Evolutionary conservation across 179 eudicot genomes (phyloP).

Genomic region (Carnegiea gigantea): DNA sequence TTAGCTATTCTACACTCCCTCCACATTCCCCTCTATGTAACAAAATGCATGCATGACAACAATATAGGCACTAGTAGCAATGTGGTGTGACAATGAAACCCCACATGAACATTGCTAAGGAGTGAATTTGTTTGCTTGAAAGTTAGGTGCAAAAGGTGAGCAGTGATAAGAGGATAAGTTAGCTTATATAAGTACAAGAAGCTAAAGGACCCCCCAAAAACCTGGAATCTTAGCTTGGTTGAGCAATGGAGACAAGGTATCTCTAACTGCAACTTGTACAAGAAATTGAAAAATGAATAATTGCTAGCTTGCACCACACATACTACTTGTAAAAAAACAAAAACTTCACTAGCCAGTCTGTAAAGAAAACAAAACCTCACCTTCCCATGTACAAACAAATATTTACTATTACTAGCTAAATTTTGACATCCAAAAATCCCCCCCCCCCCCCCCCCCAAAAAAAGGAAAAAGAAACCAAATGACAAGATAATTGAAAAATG

Average conservation of each 20-base stretch:
- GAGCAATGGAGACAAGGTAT: slow-evolving; percentile 30
- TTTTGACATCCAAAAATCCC: slow-evolving; percentile 8
- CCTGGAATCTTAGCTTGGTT: slow-evolving; percentile 25
- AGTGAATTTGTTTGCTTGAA: background rate
- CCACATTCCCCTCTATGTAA: no score
- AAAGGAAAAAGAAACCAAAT: slow-evolving; percentile 9
- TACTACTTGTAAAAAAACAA: slow-evolving; percentile 9
- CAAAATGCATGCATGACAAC: background rate
- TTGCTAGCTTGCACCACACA: slow-evolving; percentile 7
- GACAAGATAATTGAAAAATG: slow-evolving; percentile 20
- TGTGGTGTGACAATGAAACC: slow-evolving; percentile 1
- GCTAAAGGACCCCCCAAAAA: slow-evolving; percentile 10
- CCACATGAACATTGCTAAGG: background rate
- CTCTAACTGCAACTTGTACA: slow-evolving; percentile 31
- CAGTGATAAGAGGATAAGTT: slow-evolving; percentile 22
- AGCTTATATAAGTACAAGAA: slow-evolving; percentile 10
- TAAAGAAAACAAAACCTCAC: slow-evolving; percentile 24
- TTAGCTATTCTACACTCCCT: no score
- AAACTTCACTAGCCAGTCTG: slow-evolving; percentile 29
- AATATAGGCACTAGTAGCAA: background rate
- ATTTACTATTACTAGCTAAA: slow-evolving; percentile 17
- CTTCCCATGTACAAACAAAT: slow-evolving; percentile 28
- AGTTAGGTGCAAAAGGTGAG: slow-evolving; percentile 12
- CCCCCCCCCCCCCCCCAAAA: slow-evolving; percentile 3
- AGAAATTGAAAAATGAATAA: slow-evolving; percentile 12